Percentiles rank a stretch among this genome's conserved stretches.
Conservation (phyloP, 169 alveolate species). For the Plasmodium knowlesi region DNA sequence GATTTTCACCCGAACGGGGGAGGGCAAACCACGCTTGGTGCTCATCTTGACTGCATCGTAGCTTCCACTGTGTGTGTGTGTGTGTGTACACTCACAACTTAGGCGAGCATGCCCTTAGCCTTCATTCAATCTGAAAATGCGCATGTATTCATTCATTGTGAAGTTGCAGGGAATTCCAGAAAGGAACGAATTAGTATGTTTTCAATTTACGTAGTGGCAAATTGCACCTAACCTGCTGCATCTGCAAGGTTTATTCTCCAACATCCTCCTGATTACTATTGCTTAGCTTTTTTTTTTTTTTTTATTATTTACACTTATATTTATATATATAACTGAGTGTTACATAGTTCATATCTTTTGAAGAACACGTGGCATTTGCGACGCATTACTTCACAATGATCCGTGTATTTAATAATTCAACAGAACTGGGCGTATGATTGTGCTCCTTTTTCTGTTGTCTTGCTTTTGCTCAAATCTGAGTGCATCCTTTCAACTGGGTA, state of each 20-base stretch:
- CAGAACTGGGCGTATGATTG: background rate
- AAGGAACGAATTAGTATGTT: background rate
- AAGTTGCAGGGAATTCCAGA: background rate
- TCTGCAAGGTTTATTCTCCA: background rate
- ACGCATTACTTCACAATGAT: background rate
- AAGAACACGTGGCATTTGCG: background rate
- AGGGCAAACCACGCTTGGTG: background rate
- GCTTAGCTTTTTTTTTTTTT: background rate
- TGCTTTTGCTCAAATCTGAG: background rate
- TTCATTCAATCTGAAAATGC: background rate
- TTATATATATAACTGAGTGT: background rate
- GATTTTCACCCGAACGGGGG: background rate
- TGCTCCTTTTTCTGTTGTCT: background rate
- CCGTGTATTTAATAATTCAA: background rate
- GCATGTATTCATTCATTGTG: background rate
- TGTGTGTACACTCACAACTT: background rate
- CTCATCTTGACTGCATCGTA: background rate
- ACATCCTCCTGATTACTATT: background rate
- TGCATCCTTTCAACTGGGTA: background rate
- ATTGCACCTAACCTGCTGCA: background rate
- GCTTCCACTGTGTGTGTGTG: background rate
- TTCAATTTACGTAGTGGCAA: background rate
- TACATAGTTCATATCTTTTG: background rate
- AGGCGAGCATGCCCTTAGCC: background rate
- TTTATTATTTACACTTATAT: background rate